phyloP scores from a whole-genome alignment of 768 basidiomycete genomes.

The Gloeophyllum trabeum region DNA sequence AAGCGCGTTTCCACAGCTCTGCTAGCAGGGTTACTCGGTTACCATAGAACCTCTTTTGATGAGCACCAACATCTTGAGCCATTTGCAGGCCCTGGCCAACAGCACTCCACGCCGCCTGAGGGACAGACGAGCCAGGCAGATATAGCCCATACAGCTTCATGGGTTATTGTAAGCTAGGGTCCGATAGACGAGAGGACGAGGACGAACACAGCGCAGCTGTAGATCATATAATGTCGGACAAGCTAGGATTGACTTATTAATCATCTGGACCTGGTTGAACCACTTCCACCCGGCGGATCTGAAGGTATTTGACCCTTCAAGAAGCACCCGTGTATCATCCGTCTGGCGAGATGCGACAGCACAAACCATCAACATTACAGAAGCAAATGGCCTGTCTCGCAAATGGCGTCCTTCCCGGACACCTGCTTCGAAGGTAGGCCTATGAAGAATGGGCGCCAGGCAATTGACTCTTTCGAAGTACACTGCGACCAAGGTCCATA shows the following conservation, averaged over 20 bases:
- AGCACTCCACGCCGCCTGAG: slow-evolving; percentile 52
- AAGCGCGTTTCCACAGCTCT: slow-evolving; percentile 51
- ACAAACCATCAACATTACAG: slow-evolving; percentile 57
- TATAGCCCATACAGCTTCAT: slow-evolving; percentile 40
- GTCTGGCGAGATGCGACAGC: slow-evolving; percentile 49
- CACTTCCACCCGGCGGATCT: slow-evolving; percentile 51
- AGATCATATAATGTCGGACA: slow-evolving; percentile 50
- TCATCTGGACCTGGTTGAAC: slow-evolving; percentile 41
- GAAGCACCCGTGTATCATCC: slow-evolving; percentile 24
- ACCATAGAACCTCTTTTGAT: slow-evolving; percentile 25
- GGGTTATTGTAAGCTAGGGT: slow-evolving; percentile 3
- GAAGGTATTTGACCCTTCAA: not conserved
- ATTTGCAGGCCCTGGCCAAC: slow-evolving; percentile 26
- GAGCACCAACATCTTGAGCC: slow-evolving; percentile 32
- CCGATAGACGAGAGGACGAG: slow-evolving; percentile 10
- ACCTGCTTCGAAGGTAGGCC: slow-evolving; percentile 49
- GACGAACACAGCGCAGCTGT: slow-evolving; percentile 45
- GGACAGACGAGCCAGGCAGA: slow-evolving; percentile 45
- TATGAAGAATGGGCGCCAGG: slow-evolving; percentile 59
- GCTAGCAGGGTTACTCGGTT: slow-evolving; percentile 29
- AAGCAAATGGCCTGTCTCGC: slow-evolving; percentile 38
- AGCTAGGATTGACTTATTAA: slow-evolving; percentile 38
- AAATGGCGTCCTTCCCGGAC: slow-evolving; percentile 38
- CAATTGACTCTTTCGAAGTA: slow-evolving; percentile 54
- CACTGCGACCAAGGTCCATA: slow-evolving; percentile 37